Percentiles rank a stretch among this genome's conserved stretches.
These are phyloP conservation scores for Arabidopsis arenosa DNA, from an alignment of 345 rosid species.

Conservation along the genomic window DNA sequence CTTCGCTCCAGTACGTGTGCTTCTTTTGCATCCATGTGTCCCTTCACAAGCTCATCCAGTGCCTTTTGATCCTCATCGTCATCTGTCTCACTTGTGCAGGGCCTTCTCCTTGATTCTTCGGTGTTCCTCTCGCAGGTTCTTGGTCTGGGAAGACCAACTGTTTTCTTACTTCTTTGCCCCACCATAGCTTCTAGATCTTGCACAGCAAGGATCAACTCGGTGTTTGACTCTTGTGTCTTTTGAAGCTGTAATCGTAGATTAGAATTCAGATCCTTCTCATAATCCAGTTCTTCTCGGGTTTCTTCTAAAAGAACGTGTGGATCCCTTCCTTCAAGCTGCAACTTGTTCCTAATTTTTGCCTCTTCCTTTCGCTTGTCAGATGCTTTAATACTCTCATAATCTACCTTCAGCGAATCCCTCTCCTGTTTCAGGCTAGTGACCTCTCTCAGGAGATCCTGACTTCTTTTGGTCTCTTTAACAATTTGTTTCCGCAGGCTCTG, in stretches of 20 bases:
- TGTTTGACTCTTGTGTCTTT: slow-evolving; percentile 80
- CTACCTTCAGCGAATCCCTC: slow-evolving; percentile 55
- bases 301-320: slow-evolving; percentile 61
- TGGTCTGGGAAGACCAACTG: slow-evolving; percentile 43
- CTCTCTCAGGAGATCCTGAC: slow-evolving; percentile 70
- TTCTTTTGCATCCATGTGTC: slow-evolving; percentile 56
- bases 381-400: slow-evolving; percentile 51
- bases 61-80: slow-evolving; percentile 50
- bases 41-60: slow-evolving; percentile 50
- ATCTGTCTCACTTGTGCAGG: slow-evolving; percentile 44
- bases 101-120: slow-evolving; percentile 42
- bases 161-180: slow-evolving; percentile 57
- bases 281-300: slow-evolving; percentile 66
- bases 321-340: slow-evolving; percentile 57
- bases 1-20: slow-evolving; percentile 57
- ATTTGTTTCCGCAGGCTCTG: slow-evolving; percentile 85
- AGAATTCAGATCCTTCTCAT: slow-evolving; percentile 72
- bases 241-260: slow-evolving; percentile 72
- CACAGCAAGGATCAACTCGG: slow-evolving; percentile 81
- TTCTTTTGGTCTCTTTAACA: slow-evolving; percentile 69
- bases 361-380: slow-evolving; percentile 43
- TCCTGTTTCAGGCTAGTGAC: slow-evolving; percentile 60
- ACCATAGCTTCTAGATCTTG: slow-evolving; percentile 78
- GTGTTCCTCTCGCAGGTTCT: slow-evolving; percentile 34
- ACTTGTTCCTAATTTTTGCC: slow-evolving; percentile 40